A percentile compares a stretch with the other conserved stretches of the same genome.
These are phyloP conservation scores for Lobulomyces angularis DNA, from an alignment of 192 early-diverging fungal species.

Conservation along the genomic window DNA sequence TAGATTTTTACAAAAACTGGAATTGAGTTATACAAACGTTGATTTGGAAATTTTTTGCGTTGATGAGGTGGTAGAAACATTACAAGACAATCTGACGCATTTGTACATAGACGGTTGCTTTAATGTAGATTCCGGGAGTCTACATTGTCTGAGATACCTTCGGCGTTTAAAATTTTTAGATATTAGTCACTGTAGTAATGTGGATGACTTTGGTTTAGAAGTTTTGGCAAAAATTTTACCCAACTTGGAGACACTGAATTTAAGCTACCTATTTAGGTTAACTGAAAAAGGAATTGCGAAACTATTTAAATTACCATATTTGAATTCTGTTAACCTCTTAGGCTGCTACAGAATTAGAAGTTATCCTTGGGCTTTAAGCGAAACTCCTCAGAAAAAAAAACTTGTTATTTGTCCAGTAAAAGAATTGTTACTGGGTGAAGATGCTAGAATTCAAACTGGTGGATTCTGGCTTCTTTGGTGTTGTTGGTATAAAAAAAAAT, in stretches of 20 bases:
- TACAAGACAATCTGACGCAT: slow-evolving; percentile 12
- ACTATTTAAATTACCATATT: slow-evolving; percentile 18
- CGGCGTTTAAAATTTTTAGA: slow-evolving; percentile 17
- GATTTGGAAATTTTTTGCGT: slow-evolving; percentile 12
- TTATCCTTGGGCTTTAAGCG: slow-evolving; percentile 30
- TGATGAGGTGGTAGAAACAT: neutral
- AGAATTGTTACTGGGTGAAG: slow-evolving; percentile 30
- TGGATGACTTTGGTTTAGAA: slow-evolving; percentile 25
- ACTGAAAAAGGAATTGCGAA: slow-evolving; percentile 24
- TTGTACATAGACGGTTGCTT: slow-evolving; percentile 29
- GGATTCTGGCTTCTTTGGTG: slow-evolving; percentile 41
- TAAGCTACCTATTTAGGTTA: slow-evolving; percentile 29
- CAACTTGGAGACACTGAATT: slow-evolving; percentile 24
- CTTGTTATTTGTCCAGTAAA: slow-evolving; percentile 16
- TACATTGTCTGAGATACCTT: slow-evolving; percentile 16
- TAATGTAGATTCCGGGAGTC: slow-evolving; percentile 13
- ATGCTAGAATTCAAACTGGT: slow-evolving; percentile 29
- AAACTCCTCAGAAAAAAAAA: slow-evolving; percentile 7
- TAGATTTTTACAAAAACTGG: too few species aligned
- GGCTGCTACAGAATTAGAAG: slow-evolving; percentile 35
- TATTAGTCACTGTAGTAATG: slow-evolving; percentile 24
- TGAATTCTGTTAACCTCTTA: slow-evolving; percentile 24
- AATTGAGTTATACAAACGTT: slow-evolving; percentile 28
- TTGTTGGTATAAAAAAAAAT: too few species aligned
- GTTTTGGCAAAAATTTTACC: slow-evolving; percentile 18